Conservation (phyloP, 257 asterid species). For the Primulina eburnea region DNA sequence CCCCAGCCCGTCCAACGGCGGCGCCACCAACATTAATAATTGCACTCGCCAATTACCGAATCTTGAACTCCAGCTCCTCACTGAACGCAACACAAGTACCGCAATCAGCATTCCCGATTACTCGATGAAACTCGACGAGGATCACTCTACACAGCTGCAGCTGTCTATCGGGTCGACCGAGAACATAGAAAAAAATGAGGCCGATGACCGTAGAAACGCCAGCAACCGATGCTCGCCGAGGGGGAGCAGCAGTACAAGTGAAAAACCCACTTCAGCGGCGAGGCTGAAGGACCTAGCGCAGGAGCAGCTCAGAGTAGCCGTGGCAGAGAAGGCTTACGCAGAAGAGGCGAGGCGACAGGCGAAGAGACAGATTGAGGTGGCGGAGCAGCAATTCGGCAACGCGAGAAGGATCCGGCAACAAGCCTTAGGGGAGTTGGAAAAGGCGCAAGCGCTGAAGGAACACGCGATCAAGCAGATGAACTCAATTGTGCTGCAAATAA, state of each 20-base stretch:
- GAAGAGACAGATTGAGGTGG: conserved; percentile 60
- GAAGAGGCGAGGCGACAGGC: conserved; percentile 72
- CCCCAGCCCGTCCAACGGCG: conserved; percentile 45
- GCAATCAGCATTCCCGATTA: conserved; percentile 19
- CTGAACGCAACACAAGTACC: conserved; percentile 18
- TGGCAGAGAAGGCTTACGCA: conserved; percentile 66
- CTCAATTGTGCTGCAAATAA: conserved; percentile 50
- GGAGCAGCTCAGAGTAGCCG: conserved; percentile 46
- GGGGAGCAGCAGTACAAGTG: conserved; percentile 32
- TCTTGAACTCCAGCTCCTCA: conserved; percentile 34
- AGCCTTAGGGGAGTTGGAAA: conserved; percentile 61
- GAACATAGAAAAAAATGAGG: conserved; percentile 15
- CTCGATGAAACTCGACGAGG: conserved; percentile 27
- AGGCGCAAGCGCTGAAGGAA: conserved; percentile 54
- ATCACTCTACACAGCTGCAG: conserved; percentile 38
- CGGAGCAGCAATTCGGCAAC: conserved; percentile 67
- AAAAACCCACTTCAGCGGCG: conserved; percentile 25
- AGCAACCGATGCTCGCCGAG: conserved; percentile 18
- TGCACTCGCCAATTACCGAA: conserved; percentile 29
- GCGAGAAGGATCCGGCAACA: conserved; percentile 79
- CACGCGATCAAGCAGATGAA: conserved; percentile 55
- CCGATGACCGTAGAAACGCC: neutral
- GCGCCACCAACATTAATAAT: conserved; percentile 5
- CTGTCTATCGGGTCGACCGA: conserved; percentile 47
- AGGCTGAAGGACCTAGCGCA: conserved; percentile 35